phyloP scores from a whole-genome alignment of 148 eudicot genomes.

The Chenopodium suecicum region DNA sequence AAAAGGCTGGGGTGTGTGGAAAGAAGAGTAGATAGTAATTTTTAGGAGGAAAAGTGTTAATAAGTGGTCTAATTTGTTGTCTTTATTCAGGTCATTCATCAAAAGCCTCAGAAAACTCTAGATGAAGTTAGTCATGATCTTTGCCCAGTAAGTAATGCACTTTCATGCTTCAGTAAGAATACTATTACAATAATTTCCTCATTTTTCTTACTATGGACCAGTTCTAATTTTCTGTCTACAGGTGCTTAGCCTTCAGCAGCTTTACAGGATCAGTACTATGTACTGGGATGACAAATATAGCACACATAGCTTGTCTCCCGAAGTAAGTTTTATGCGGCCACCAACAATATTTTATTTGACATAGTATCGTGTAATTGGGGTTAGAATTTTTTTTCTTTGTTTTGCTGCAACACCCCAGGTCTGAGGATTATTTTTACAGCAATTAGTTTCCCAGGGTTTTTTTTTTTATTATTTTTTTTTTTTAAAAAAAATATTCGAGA shows the following conservation, averaged over 20 bases:
- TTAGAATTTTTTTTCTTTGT: neutral
- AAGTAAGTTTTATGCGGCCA: constrained; percentile 50
- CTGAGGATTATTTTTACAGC: neutral
- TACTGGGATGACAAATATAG: constrained; percentile 98
- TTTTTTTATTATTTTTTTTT: too few relatives aligned
- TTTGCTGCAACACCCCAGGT: neutral
- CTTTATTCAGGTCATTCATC: constrained; percentile 73
- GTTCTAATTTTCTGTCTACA: constrained; percentile 32
- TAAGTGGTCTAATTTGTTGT: constrained; percentile 9
- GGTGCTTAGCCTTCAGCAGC: constrained; percentile 90
- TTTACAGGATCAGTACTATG: constrained; percentile 93
- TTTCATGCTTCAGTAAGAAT: constrained; percentile 18
- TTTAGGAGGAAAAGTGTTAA: neutral
- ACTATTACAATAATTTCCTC: constrained; percentile 1
- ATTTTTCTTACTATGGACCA: constrained; percentile 24
- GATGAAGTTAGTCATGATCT: constrained; percentile 93
- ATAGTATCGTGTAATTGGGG: neutral
- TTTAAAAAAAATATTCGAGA: too few relatives aligned
- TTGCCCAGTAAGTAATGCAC: constrained; percentile 67
- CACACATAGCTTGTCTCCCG: constrained; percentile 82
- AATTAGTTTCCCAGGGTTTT: neutral
- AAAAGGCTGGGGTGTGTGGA: neutral
- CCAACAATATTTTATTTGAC: neutral
- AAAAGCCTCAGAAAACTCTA: constrained; percentile 80
- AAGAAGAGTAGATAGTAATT: neutral